Base-by-base conservation (phyloP, 768 basidiomycete species). In the Pulveroboletus sp. region DNA sequence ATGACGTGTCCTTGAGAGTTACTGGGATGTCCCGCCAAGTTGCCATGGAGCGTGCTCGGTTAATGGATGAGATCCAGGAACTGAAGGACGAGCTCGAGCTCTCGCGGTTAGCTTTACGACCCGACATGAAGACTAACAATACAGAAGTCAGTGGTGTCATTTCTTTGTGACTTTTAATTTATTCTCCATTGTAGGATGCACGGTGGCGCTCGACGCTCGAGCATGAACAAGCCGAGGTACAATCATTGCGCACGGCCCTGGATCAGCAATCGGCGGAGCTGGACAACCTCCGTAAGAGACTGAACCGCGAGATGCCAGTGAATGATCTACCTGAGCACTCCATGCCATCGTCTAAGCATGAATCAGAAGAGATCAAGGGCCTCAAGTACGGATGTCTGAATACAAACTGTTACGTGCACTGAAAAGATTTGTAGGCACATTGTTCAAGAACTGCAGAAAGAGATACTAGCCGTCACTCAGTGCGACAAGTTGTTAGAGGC, bases 401-500 rank as follows among this genome's bases (percentile, higher is more conserved):
- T 36, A 31, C 37, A 33, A 13, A n/a, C 18, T 26, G 11, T 28
- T 38, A 9, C 6, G 7, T 31, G 15, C 46, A 46, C 36, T 62
- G 40, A 53, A 15, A 11, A 24, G 9, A 14, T 43, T 46, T 15
- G 1, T 53, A 90, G 89, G 68, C 85, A 91, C 60, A 90, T 96
- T 59, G 82, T 96, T 18, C 86, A 90, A 62, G 88, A 93, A 58
- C 74, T 96, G 36, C 88, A 89, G 61, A 86, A 87, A 58, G 93
- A 96, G 68, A 89, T 82, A 58, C 62, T 80, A 3, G 70, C 75
- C 24, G 64, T 78, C 1, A 68, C 76, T 7, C 85, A 89, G 53
- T 78, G 78, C 52, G 82, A 81, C 63, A 83, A 85, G 59, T 63
- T 84, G n/a, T 64, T 93, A 38, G 82, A 84, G 64, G 79, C 84